Evolutionary conservation across 2,329 filamentous ascomycete species (phyloP), one percentile per base, ranked within the genome.

Genomic region (Orbilia ellipsospora): DNA sequence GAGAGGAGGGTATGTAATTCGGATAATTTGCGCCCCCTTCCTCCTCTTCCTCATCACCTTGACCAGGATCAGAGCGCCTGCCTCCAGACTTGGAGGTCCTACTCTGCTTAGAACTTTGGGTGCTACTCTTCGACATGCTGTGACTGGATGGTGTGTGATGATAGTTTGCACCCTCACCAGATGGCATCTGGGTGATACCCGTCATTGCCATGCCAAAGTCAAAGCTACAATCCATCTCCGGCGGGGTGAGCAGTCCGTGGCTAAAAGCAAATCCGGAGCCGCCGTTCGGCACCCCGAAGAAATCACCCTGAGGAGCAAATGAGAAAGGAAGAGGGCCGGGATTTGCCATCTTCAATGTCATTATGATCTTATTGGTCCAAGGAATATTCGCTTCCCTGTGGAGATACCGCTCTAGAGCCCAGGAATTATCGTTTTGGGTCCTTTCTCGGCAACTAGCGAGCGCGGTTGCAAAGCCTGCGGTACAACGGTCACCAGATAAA

Each of bases 1-100:
- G 65, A 8, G 64, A 57, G 15, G 64, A 63, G 1, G 70, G 70
- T 59, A 63, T 64, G 18, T 74, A 74, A 57, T 57, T 63, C 15
- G 63, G 70, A n/a, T 63, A 16, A 1, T 60, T 56, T 6, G 23
- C 7, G n/a, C 52, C 28, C 5, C 55, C 44, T 10, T 60, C 63
- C 3, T 73, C 69, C 12, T 73, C 68, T n/a, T 59, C 69, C 6
- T 67, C 56, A 2, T 57, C 69, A 36, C 31, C 31, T 20, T 48
- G 44, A 4, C 28, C 69, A 20, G 57, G 16, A 18, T 40, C 20
- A 26, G 18, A 31, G 7, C 63, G 28, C 12, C 57, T 48, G 4
- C 54, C 55, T 15, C 56, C 45, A 42, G 51, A 20, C 13, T 50
- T 68, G 4, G 55, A 66, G 18, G 50, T 26, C 28, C 18, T 60